Evolutionary conservation across 2,329 filamentous ascomycete species (phyloP).

Genomic region (Claviceps arundinis): DNA sequence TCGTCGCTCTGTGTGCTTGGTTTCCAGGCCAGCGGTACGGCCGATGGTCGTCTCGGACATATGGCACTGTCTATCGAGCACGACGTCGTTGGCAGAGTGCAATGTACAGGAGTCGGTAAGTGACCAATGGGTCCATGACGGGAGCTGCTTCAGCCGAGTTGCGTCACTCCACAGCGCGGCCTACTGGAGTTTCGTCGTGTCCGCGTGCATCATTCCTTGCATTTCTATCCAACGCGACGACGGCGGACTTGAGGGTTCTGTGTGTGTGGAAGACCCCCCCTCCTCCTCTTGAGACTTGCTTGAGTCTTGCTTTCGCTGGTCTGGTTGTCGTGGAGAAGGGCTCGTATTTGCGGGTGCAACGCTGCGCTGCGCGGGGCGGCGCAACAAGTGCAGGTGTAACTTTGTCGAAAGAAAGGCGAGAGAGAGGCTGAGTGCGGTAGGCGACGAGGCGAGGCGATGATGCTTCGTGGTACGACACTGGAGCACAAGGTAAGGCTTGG

Average conservation of each 20-base stretch:
- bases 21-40: neutral
- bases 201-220: no score
- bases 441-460: no score
- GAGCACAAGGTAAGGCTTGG: no score
- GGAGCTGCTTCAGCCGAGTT: neutral
- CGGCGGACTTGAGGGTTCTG: no score
- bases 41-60: neutral
- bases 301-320: no score
- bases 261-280: no score
- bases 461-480: no score
- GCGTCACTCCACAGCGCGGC: neutral
- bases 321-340: no score
- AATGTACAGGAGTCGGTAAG: neutral
- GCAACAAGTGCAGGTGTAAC: conserved; percentile 1
- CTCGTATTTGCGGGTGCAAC: conserved; percentile 6
- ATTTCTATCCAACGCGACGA: no score
- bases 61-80: neutral
- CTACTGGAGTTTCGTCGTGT: neutral
- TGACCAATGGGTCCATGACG: neutral
- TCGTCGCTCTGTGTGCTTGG: neutral
- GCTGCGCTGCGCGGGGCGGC: neutral
- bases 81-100: neutral
- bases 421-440: neutral
- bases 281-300: no score
- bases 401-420: neutral